phyloP scores from a whole-genome alignment of 768 basidiomycete species.

The Tephrocybe rancida region DNA sequence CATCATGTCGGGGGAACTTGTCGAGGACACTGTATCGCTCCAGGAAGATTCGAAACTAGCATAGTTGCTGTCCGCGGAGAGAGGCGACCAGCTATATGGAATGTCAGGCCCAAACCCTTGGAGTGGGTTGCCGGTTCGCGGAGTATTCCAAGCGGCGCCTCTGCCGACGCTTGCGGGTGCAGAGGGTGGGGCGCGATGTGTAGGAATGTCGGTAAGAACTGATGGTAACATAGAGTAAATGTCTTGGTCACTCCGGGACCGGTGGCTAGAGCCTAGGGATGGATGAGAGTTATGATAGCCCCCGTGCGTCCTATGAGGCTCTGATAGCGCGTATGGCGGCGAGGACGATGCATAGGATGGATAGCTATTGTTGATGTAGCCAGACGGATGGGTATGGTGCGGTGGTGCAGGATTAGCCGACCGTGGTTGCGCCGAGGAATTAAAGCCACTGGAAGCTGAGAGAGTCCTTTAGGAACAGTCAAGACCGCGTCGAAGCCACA shows the following conservation, averaged over 20 bases:
- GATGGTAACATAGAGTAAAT: conserved; percentile 15
- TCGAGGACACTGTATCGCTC: conserved; percentile 28
- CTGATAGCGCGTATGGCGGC: conserved; percentile 6
- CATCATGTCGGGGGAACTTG: conserved; percentile 22
- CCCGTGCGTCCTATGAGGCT: conserved; percentile 6
- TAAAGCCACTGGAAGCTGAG: background rate
- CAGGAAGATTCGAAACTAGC: conserved; percentile 29
- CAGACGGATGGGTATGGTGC: conserved; percentile 1
- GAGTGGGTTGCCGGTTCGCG: conserved; percentile 7
- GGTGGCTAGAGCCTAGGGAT: background rate
- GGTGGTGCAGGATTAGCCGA: background rate
- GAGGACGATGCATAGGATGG: conserved; percentile 8
- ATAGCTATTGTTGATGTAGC: conserved; percentile 4
- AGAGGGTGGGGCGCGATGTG: background rate
- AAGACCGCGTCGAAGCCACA: background rate
- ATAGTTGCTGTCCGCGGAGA: conserved; percentile 23
- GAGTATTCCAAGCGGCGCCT: conserved; percentile 12
- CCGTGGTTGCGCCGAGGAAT: conserved; percentile 10
- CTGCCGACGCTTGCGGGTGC: conserved; percentile 4
- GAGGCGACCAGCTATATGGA: conserved; percentile 22
- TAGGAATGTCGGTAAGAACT: conserved; percentile 9
- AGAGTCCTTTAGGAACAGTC: background rate
- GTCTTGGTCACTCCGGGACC: conserved; percentile 14
- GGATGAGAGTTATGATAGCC: conserved; percentile 12
- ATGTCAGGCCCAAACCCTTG: conserved; percentile 10